A percentile compares a stretch with the other conserved stretches of the same genome.
Evolutionary conservation across 352 stramenopile species (phyloP).

Genomic region (Phytopythium aichiense): DNA sequence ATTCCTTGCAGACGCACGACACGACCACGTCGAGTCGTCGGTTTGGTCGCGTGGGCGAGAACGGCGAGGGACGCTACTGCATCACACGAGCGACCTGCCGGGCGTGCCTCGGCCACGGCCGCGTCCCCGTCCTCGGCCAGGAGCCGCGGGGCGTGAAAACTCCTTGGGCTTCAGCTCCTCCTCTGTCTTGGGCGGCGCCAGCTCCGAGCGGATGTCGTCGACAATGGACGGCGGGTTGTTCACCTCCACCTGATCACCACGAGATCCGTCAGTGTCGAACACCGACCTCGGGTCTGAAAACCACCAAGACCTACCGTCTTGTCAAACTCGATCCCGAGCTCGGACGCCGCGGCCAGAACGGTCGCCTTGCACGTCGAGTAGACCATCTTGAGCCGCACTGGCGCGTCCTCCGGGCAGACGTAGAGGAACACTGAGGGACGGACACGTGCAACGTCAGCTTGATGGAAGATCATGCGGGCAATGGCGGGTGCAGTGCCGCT

Average conservation of each 20-base stretch:
- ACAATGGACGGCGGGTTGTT: constrained; percentile 46
- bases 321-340: constrained; percentile 67
- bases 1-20: neutral
- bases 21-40: neutral
- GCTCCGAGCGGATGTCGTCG: constrained; percentile 65
- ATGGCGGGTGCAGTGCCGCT: neutral
- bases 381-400: constrained; percentile 88
- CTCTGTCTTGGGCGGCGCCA: constrained; percentile 46
- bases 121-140: constrained; percentile 53
- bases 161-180: constrained; percentile 64
- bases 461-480: neutral
- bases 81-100: constrained; percentile 2
- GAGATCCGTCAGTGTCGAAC: too few species aligned
- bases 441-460: neutral
- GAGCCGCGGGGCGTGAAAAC: constrained; percentile 70
- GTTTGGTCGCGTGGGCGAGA: neutral
- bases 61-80: neutral
- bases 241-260: constrained; percentile 59
- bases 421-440: constrained; percentile 79
- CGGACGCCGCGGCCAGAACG: constrained; percentile 60
- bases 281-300: neutral
- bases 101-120: constrained; percentile 36
- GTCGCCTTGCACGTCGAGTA: constrained; percentile 89
- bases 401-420: constrained; percentile 83
- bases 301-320: constrained; percentile 35